Base-by-base conservation (phyloP, 371 early-diverging fungal species). In the Apophysomyces ossiformis region DNA sequence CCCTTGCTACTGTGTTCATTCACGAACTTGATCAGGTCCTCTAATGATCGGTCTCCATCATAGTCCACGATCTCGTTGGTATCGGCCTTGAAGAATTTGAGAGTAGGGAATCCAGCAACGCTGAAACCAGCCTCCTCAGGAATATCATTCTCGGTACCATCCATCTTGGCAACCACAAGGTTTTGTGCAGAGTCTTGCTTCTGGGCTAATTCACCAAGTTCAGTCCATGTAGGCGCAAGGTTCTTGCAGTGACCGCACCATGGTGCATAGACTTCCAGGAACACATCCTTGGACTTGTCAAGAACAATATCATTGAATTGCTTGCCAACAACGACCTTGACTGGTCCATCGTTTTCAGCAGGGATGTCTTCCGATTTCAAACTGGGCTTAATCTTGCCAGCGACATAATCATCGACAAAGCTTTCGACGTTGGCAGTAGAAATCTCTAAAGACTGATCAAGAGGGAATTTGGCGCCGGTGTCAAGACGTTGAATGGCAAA, bases 221-320 rank as follows among this genome's bases (percentile, higher is more conserved):
- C 76, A 43, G 88, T 87, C 87, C 92, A 96, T 69, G 82, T 87
- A 65, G 96, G 95, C 4, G 89, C 95, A 60, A 97, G 85, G 67
- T 79, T 77, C 86, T 95, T 94, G 89, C 96, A 97, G 85, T 96
- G 94, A 66, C 93, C 92, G 82, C 96, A 96, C 95, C 94, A 94
- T 46, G 91, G 96, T 50, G 95, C 96, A 80, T 96, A 96, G 73
- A 96, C 92, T 79, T 96, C 96, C 63, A 97, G 73, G 67, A 98
- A 89, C 57, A 96, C 97, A 78, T 98, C 96, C 90, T 95, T 95
- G 41, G 73, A 72, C 75, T 79, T 83, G 85, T 98, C 93, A 68
- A 93, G 81, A 36, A 94, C 98, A 69, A 93, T 82, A 18, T 85
- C 85, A 35, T 83, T 77, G 82, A 94, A 98, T 65, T 84, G 81